These are phyloP conservation scores for Rosa chinensis DNA, from an alignment of 306 rosid genomes.

Conservation along the genomic window DNA sequence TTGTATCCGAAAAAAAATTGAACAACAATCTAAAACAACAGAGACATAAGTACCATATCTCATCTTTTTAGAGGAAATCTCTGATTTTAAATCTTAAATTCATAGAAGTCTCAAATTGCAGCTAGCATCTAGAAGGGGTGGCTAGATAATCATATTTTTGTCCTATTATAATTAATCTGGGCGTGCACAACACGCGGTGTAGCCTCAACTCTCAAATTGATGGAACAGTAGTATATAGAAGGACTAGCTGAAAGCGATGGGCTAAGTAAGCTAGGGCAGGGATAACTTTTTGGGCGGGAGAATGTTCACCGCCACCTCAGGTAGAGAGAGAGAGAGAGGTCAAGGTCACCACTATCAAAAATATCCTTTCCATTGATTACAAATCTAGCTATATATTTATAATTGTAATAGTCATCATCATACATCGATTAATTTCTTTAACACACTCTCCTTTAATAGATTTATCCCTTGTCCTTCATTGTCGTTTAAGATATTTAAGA, in stretches of 20 bases:
- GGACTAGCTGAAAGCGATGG: not conserved
- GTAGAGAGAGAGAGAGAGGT: not conserved
- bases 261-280: slow-evolving; percentile 5
- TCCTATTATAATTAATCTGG: slow-evolving; percentile 4
- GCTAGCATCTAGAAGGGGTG: slow-evolving; percentile 15
- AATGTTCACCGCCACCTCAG: slow-evolving; percentile 1
- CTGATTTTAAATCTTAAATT: not conserved
- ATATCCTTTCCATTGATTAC: slow-evolving; percentile 34
- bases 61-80: slow-evolving; percentile 5
- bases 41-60: not conserved
- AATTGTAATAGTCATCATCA: slow-evolving; percentile 34
- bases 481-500: slow-evolving; percentile 21
- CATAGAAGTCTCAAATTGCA: slow-evolving; percentile 7
- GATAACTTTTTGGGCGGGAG: slow-evolving; percentile 16
- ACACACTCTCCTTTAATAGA: slow-evolving; percentile 4
- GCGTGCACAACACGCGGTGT: slow-evolving; percentile 42
- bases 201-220: slow-evolving; percentile 4
- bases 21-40: not conserved
- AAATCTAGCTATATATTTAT: slow-evolving; percentile 17
- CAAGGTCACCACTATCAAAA: slow-evolving; percentile 34
- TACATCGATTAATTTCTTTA: slow-evolving; percentile 1
- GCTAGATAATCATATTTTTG: not conserved
- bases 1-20: not conserved
- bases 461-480: slow-evolving; percentile 23
- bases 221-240: not conserved